Conservation (phyloP, 1,284 basidiomycete genomes). For the Microbotryum intermedium region DNA sequence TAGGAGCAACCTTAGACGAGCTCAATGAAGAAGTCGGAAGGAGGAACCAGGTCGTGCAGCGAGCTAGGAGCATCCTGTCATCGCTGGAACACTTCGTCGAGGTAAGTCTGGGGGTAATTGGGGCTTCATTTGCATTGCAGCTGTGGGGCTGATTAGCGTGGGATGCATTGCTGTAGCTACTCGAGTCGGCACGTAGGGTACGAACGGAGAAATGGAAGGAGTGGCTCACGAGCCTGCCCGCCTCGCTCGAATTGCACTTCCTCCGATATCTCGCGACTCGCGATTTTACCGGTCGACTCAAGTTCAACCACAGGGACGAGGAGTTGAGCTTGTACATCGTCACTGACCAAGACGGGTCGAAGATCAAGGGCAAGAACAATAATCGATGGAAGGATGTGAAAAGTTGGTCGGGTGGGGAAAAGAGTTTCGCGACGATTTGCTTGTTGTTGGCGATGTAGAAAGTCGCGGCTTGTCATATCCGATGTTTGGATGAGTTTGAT, state of each 20-base stretch:
- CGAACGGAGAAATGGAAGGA: conserved; percentile 72
- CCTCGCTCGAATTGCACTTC: conserved; percentile 74
- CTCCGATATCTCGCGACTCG: conserved; percentile 71
- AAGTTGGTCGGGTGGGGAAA: conserved; percentile 80
- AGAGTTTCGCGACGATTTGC: conserved; percentile 94
- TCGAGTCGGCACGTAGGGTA: conserved; percentile 54
- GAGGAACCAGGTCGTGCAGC: no score
- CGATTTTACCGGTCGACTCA: conserved; percentile 49
- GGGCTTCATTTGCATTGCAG: conserved; percentile 43
- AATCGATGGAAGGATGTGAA: conserved; percentile 48
- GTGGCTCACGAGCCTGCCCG: conserved; percentile 74
- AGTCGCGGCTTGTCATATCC: conserved; percentile 81
- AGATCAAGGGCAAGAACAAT: conserved; percentile 56
- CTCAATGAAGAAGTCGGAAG: no score
- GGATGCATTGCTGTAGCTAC: conserved; percentile 43
- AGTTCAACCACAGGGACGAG: conserved; percentile 65
- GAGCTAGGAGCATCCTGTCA: no score
- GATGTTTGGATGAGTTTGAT: conserved; percentile 69
- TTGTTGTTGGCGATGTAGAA: conserved; percentile 90
- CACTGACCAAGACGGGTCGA: conserved; percentile 22
- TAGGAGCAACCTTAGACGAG: no score
- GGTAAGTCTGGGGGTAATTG: no score
- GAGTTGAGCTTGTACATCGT: conserved; percentile 47
- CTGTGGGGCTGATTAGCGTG: conserved; percentile 43
- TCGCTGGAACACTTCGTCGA: no score